These are phyloP conservation scores for Fusarium kyushuense DNA, from an alignment of 2,329 filamentous ascomycete species.

Conservation along the genomic window DNA sequence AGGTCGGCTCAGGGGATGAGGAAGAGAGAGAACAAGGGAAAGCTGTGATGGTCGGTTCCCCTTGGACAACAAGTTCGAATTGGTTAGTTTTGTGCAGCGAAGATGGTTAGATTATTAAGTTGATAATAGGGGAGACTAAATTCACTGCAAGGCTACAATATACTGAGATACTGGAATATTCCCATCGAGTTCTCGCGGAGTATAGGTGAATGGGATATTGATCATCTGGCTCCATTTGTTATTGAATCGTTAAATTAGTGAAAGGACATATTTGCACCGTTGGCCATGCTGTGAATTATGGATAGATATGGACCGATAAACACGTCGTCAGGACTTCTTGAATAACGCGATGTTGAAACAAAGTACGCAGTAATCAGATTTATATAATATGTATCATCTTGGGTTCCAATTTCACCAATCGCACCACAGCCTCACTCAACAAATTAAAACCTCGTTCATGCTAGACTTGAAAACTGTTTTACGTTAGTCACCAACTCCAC, in stretches of 20 bases:
- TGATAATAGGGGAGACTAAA: background rate
- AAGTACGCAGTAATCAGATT: background rate
- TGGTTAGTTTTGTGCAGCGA: background rate
- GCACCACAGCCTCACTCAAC: background rate
- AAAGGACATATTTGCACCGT: background rate
- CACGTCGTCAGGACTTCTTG: background rate
- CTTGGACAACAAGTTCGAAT: background rate
- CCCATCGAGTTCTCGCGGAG: background rate
- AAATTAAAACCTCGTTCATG: background rate
- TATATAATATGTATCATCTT: background rate
- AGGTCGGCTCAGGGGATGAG: conserved; percentile 68
- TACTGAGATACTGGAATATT: background rate
- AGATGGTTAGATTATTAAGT: background rate
- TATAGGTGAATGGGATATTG: background rate
- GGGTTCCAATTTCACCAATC: background rate
- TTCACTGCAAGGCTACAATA: background rate
- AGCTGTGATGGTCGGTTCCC: conserved; percentile 14
- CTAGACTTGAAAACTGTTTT: conserved; percentile 28
- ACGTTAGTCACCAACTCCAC: conserved; percentile 1
- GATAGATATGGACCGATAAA: background rate
- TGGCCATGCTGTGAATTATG: background rate
- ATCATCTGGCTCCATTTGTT: background rate
- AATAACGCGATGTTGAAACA: background rate
- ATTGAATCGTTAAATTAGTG: background rate
- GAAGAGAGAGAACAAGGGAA: conserved; percentile 56